Evolutionary conservation across 306 rosid genomes (phyloP), one percentile per base, ranked within the genome.

Genomic region (Fragaria nilgerrensis): DNA sequence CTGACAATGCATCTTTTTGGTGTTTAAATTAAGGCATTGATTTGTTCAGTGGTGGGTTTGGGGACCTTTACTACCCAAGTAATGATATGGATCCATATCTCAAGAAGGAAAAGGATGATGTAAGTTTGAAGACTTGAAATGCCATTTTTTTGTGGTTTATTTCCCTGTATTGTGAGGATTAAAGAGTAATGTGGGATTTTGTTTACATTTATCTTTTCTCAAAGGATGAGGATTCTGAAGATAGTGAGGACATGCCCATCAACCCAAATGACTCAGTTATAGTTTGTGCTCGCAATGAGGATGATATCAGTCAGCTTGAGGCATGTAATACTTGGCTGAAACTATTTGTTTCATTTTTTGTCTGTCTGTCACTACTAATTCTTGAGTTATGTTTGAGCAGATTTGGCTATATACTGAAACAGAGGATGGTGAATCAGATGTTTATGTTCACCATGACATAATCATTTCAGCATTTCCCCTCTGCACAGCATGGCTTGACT

Each of bases 71-170:
- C 87, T 92, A 92, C 83, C 83, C 80, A 64, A 84, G 86, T 72
- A 94, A 94, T 36, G 89, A 82, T 5, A 13, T 89, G 93, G 98
- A 94, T 88, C 97, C 97, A 43, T 92, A 86, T 86, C 72, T 94
- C 76, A 81, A 84, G 74, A 84, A 84, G 66, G 87, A 86, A 52
- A 87, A 87, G 9, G 84, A 86, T 25, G 41, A 68, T 45, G 97
- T 90, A 76, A 86, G 87, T 85, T 52, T 47, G 39, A 71, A 41
- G 16, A 25, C 68, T 70, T 77, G 2, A 41, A 1, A 17, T 32
- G 36, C 36, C 36, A 32, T 32, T 32, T 32, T 32, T 32, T 3
- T 78, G 43, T 59, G 48, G 48, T 34, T 70, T 71, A 14, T 59
- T 77, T 74, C 13, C 48, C 64, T 37, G 7, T 41, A 34, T 56